phyloP scores from a whole-genome alignment of 306 rosid species.

The Quercus wislizeni region DNA sequence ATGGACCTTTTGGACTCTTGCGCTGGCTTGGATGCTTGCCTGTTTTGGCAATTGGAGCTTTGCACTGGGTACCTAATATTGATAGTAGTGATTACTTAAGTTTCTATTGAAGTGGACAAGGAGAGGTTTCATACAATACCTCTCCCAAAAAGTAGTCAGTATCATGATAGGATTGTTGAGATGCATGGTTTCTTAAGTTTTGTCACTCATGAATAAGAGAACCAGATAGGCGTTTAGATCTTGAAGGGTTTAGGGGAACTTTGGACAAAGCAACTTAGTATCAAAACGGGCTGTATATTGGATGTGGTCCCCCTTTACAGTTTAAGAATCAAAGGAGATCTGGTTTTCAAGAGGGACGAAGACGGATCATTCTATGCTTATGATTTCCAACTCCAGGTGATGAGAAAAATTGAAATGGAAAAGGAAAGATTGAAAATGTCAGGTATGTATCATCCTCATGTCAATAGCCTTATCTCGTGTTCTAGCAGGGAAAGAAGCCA shows the following conservation, averaged over 20 bases:
- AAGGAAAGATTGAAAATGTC: not conserved
- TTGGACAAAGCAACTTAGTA: slow-evolving; percentile 47
- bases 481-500: not conserved
- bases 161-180: slow-evolving; percentile 38
- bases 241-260: slow-evolving; percentile 39
- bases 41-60: slow-evolving; percentile 43
- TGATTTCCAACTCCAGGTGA: slow-evolving; percentile 28
- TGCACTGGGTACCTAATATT: slow-evolving; percentile 51
- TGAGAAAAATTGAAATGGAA: slow-evolving; percentile 24
- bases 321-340: slow-evolving; percentile 37
- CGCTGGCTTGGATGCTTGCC: slow-evolving; percentile 35
- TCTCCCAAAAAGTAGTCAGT: slow-evolving; percentile 31
- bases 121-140: slow-evolving; percentile 39
- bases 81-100: slow-evolving; percentile 26
- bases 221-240: slow-evolving; percentile 45
- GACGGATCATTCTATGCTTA: slow-evolving; percentile 35
- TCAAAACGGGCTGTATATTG: slow-evolving; percentile 27
- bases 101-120: slow-evolving; percentile 32
- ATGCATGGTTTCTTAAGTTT: slow-evolving; percentile 31
- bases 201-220: slow-evolving; percentile 25
- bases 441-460: slow-evolving; percentile 30
- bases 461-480: slow-evolving; percentile 51
- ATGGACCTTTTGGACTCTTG: slow-evolving; percentile 46
- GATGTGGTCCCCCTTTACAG: slow-evolving; percentile 44
- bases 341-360: slow-evolving; percentile 36